Conservation (phyloP, 2,329 filamentous ascomycete species). For the Epichloe sp. region DNA sequence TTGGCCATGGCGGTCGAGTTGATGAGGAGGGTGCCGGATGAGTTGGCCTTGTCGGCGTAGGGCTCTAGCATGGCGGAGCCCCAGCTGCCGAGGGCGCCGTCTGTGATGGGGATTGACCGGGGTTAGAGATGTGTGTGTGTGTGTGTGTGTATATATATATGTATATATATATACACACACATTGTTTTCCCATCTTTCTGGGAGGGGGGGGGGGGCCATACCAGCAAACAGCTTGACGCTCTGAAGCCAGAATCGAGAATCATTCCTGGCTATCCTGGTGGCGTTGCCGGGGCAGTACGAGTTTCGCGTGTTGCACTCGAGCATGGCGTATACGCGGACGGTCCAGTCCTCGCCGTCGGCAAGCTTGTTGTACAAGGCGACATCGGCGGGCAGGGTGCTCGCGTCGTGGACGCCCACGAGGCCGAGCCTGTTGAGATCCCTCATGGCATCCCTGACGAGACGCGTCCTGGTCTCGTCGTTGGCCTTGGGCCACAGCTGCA, state of each 20-base stretch:
- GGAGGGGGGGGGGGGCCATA: slow-evolving; percentile 16
- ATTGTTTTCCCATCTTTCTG: too few species aligned
- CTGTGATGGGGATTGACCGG: slow-evolving; percentile 19
- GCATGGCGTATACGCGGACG: slow-evolving; percentile 54
- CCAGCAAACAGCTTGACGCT: slow-evolving; percentile 60
- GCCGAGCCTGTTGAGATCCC: slow-evolving; percentile 47
- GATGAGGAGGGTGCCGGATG: slow-evolving; percentile 51
- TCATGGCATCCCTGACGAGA: slow-evolving; percentile 48
- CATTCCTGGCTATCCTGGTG: slow-evolving; percentile 26
- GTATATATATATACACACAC: too few species aligned
- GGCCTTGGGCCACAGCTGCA: slow-evolving; percentile 43
- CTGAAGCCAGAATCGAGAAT: slow-evolving; percentile 40
- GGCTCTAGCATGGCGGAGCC: slow-evolving; percentile 60
- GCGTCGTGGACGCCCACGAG: slow-evolving; percentile 59
- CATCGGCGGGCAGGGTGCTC: slow-evolving; percentile 41
- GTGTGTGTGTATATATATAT: too few species aligned
- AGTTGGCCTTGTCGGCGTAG: slow-evolving; percentile 48
- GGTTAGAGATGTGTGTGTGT: too few species aligned
- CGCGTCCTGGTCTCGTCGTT: slow-evolving; percentile 35
- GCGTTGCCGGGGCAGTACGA: slow-evolving; percentile 42
- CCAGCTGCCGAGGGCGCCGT: slow-evolving; percentile 59
- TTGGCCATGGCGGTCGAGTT: slow-evolving; percentile 44
- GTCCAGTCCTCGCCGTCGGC: slow-evolving; percentile 38
- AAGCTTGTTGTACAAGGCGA: slow-evolving; percentile 41
- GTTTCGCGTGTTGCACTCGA: slow-evolving; percentile 52